A percentile compares a stretch with the other conserved stretches of the same genome.
These are phyloP conservation scores for Inga oerstediana DNA, from an alignment of 306 rosid genomes.

Conservation along the genomic window DNA sequence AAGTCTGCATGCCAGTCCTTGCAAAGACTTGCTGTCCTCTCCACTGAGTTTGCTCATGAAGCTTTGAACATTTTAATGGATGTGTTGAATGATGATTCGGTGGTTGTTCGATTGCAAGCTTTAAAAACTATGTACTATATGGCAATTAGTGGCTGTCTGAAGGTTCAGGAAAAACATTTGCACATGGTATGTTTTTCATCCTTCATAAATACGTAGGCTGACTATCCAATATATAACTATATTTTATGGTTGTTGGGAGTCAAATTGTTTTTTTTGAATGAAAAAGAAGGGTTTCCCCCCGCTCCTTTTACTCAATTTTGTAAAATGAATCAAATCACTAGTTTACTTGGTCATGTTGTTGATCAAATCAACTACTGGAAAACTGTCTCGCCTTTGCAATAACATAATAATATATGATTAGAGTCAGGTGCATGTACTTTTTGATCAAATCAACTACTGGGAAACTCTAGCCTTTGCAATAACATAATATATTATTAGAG, in stretches of 20 bases:
- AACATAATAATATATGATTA: not conserved
- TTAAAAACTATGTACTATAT: conserved; percentile 78
- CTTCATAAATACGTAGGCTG: conserved; percentile 1
- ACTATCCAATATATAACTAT: not conserved
- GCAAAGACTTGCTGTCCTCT: conserved; percentile 53
- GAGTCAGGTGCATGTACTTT: not conserved
- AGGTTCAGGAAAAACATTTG: conserved; percentile 70
- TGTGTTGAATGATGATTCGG: conserved; percentile 73
- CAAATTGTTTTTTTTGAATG: not conserved
- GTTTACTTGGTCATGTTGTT: conserved; percentile 6
- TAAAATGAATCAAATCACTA: conserved; percentile 12
- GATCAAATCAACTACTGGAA: conserved; percentile 15
- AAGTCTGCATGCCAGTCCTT: conserved; percentile 73
- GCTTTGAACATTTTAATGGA: conserved; percentile 72
- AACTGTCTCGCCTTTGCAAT: not conserved
- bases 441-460: conserved; percentile 17
- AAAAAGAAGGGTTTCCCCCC: not conserved
- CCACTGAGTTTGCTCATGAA: conserved; percentile 62
- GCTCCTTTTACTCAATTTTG: not conserved
- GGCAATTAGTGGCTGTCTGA: conserved; percentile 58
- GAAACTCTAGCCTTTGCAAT: not conserved
- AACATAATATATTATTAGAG: not conserved
- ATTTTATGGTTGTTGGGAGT: conserved; percentile 21
- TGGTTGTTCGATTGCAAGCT: conserved; percentile 68
- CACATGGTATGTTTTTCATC: conserved; percentile 62